phyloP scores from a whole-genome alignment of 2,329 filamentous ascomycete genomes.

The Sporothrix protearum region DNA sequence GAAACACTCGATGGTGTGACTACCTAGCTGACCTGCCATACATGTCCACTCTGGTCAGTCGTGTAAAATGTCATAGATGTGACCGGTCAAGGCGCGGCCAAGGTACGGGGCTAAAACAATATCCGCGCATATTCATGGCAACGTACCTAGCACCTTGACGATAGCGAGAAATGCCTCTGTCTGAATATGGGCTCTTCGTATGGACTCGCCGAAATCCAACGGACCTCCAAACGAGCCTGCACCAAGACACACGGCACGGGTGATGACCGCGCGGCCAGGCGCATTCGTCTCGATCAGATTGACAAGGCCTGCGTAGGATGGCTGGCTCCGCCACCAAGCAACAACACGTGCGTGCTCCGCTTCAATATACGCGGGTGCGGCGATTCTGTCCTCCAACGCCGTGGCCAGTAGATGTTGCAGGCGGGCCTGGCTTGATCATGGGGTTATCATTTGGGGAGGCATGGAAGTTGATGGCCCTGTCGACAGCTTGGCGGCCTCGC shows the following conservation, averaged over 20 bases:
- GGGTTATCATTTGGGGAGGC: not conserved
- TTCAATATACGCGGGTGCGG: constrained; percentile 26
- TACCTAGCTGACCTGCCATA: constrained; percentile 29
- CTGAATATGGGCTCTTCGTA: constrained; percentile 49
- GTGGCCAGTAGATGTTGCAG: no score
- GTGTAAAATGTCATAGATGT: not conserved
- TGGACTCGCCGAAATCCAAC: constrained; percentile 43
- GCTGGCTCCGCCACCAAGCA: constrained; percentile 30
- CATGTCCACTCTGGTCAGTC: not conserved
- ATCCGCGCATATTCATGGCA: not conserved
- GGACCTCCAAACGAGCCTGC: constrained; percentile 56
- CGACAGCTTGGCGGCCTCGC: not conserved
- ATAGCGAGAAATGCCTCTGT: constrained; percentile 51
- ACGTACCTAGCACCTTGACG: constrained; percentile 43
- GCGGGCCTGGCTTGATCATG: no score
- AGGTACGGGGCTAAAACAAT: not conserved
- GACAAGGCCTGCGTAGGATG: constrained; percentile 36
- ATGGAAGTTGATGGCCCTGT: constrained; percentile 6
- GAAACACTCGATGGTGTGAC: constrained; percentile 41
- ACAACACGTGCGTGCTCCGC: constrained; percentile 30
- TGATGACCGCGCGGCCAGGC: constrained; percentile 31
- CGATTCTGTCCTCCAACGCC: not conserved
- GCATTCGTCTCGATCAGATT: constrained; percentile 35
- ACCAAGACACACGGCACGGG: constrained; percentile 52
- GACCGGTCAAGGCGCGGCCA: no score